A percentile compares a stretch with the other conserved stretches of the same genome.
phyloP scores from a whole-genome alignment of 257 asterid species.

The Solanum megistacrolobum region DNA sequence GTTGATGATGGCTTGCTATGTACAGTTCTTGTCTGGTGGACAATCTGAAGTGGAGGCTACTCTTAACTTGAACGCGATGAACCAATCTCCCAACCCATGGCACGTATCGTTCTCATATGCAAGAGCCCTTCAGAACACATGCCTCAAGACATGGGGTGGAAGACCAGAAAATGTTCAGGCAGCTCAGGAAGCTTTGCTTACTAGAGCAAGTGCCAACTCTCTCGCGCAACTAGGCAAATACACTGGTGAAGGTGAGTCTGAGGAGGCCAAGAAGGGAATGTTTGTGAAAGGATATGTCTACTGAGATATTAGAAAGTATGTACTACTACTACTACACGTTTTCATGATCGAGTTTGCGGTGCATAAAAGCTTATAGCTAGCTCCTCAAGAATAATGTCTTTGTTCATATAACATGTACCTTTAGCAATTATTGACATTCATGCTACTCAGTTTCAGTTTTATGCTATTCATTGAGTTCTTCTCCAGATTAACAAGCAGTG shows the following conservation, averaged over 20 bases:
- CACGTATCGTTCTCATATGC: conserved; percentile 63
- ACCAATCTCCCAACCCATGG: conserved; percentile 65
- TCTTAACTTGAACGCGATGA: conserved; percentile 58
- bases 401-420: not conserved
- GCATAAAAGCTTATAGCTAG: not conserved
- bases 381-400: not conserved
- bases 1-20: not conserved
- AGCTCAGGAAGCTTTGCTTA: conserved; percentile 50
- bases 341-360: not conserved
- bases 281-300: conserved; percentile 52
- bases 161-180: conserved; percentile 51
- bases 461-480: not conserved
- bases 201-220: conserved; percentile 56
- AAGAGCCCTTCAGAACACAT: conserved; percentile 69
- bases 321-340: not conserved
- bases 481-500: not conserved
- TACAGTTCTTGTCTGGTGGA: conserved; percentile 63
- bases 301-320: conserved; percentile 15
- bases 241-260: conserved; percentile 57
- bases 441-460: not conserved
- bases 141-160: conserved; percentile 73
- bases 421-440: not conserved
- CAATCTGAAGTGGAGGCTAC: conserved; percentile 76
- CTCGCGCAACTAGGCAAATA: conserved; percentile 69
- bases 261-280: conserved; percentile 65